Evolutionary conservation across 2,329 filamentous ascomycete species (phyloP).

Genomic region (Epichloe uncinata): DNA sequence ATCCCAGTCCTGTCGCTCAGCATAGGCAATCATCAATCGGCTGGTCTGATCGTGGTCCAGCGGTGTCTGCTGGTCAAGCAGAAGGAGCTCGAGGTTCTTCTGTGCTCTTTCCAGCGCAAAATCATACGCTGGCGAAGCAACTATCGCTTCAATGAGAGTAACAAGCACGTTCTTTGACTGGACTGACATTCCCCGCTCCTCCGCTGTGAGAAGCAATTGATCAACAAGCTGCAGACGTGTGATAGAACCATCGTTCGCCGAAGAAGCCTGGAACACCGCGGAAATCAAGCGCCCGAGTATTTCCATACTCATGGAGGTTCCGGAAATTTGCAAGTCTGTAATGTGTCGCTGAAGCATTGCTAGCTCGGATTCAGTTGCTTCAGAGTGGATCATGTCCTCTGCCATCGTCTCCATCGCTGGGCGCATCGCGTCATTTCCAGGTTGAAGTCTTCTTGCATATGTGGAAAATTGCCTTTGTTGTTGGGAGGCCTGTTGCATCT

Average conservation of each 20-base stretch:
- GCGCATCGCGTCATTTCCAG: neutral
- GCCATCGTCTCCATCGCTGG: neutral
- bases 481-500: slow-evolving; percentile 20
- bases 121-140: slow-evolving; percentile 18
- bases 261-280: slow-evolving; percentile 21
- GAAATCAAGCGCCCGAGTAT: slow-evolving; percentile 25
- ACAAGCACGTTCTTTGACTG: slow-evolving; percentile 35
- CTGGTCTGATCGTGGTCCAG: slow-evolving; percentile 27
- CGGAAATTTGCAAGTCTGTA: slow-evolving; percentile 25
- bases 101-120: slow-evolving; percentile 25
- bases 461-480: slow-evolving; percentile 24
- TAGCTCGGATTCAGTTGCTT: slow-evolving; percentile 7
- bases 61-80: slow-evolving; percentile 23
- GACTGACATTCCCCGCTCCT: slow-evolving; percentile 30
- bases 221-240: slow-evolving; percentile 26
- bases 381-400: neutral
- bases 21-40: slow-evolving; percentile 33
- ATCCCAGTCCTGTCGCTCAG: slow-evolving; percentile 34
- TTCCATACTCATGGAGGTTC: slow-evolving; percentile 21
- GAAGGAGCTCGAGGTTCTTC: slow-evolving; percentile 30
- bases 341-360: slow-evolving; percentile 17
- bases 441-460: slow-evolving; percentile 12
- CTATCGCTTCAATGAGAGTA: slow-evolving; percentile 28
- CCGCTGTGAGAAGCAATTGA: slow-evolving; percentile 29
- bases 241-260: slow-evolving; percentile 11